Evolutionary conservation across 106 monocot genomes (phyloP).

Genomic region (Allium fistulosum): DNA sequence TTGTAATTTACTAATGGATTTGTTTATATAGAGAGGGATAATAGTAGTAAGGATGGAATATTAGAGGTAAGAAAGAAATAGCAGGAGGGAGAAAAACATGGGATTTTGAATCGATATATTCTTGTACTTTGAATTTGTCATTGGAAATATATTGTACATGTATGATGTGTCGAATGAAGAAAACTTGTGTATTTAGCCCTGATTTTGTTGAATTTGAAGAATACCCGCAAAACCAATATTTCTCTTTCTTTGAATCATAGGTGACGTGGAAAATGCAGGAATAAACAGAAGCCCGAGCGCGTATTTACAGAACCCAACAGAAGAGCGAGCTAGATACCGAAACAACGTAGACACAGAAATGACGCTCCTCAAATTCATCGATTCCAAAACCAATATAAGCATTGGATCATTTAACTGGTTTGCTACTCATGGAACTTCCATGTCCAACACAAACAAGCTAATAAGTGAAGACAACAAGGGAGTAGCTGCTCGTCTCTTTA

Average conservation of each 20-base stretch:
- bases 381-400: neutral
- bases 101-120: too few relatives aligned
- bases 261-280: conserved; percentile 19
- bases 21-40: too few relatives aligned
- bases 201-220: too few relatives aligned
- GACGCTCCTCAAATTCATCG: conserved; percentile 25
- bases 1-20: too few relatives aligned
- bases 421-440: conserved; percentile 34
- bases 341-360: conserved; percentile 23
- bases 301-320: conserved; percentile 16
- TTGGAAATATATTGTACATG: too few relatives aligned
- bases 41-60: too few relatives aligned
- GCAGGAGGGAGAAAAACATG: too few relatives aligned
- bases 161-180: too few relatives aligned
- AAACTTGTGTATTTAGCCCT: too few relatives aligned
- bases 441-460: conserved; percentile 15
- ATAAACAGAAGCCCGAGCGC: conserved; percentile 31
- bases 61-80: too few relatives aligned
- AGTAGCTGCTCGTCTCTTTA: conserved; percentile 23
- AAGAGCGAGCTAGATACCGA: conserved; percentile 13
- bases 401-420: conserved; percentile 31
- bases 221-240: too few relatives aligned
- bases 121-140: too few relatives aligned
- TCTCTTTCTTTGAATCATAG: neutral
- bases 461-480: conserved; percentile 34